Percentiles rank a stretch among this genome's conserved stretches.
These are phyloP conservation scores for Cryphonectria nitschkei DNA, from an alignment of 2,329 filamentous ascomycete genomes.

Conservation along the genomic window DNA sequence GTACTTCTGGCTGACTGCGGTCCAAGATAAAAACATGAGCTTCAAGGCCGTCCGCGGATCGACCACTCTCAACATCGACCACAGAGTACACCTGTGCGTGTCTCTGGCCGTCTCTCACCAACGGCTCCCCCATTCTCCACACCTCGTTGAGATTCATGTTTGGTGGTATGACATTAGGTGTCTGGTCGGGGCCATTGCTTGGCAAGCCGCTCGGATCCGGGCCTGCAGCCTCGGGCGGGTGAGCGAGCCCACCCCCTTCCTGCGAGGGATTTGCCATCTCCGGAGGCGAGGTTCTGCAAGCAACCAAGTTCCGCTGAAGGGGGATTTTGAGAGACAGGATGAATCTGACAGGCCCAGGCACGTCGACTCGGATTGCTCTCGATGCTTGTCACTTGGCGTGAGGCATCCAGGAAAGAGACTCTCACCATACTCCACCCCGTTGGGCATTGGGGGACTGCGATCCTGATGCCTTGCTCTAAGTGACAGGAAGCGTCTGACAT, in stretches of 20 bases:
- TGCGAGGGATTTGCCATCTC: no score
- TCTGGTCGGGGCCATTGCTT: neutral
- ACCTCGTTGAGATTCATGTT: slow-evolving; percentile 10
- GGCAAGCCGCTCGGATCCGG: neutral
- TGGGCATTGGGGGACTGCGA: neutral
- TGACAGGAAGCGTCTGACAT: neutral
- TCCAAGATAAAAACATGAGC: slow-evolving; percentile 12
- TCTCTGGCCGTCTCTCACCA: neutral
- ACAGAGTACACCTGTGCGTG: slow-evolving; percentile 11
- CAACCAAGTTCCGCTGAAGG: neutral
- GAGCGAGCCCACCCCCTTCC: no score
- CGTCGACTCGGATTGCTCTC: neutral
- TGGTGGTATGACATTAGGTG: neutral
- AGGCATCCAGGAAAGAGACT: neutral
- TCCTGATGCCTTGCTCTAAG: neutral
- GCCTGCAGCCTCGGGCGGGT: neutral
- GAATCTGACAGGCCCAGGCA: neutral
- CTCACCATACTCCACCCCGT: no score
- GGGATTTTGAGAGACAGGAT: neutral
- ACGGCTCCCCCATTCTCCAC: neutral
- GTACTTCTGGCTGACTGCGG: neutral
- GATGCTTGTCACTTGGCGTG: neutral
- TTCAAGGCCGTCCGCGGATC: neutral
- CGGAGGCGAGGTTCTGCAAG: neutral
- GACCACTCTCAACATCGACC: neutral